Conservation (phyloP, 2,329 filamentous ascomycete genomes). For the Paracamarosporium sp. region DNA sequence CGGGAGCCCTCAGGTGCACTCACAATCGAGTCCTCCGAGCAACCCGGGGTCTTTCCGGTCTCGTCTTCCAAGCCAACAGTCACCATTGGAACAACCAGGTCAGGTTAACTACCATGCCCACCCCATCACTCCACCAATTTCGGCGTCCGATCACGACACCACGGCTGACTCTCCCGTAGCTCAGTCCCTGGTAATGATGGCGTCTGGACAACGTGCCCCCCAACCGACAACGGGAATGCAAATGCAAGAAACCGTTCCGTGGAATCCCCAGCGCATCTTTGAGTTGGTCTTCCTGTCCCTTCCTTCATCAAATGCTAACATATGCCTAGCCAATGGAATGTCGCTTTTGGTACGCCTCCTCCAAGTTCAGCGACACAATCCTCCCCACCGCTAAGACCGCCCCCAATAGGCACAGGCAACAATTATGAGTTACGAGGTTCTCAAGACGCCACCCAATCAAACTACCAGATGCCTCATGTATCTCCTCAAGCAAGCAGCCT, state of each 20-base stretch:
- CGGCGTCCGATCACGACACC: slow-evolving; percentile 72
- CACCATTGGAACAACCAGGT: slow-evolving; percentile 58
- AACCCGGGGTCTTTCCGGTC: slow-evolving; percentile 58
- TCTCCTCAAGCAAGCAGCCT: slow-evolving; percentile 43
- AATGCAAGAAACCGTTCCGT: slow-evolving; percentile 69
- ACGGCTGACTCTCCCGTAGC: slow-evolving; percentile 79
- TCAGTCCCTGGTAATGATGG: slow-evolving; percentile 76
- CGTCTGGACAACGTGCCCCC: slow-evolving; percentile 60
- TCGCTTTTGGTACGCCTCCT: slow-evolving; percentile 79
- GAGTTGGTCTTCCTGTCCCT: slow-evolving; percentile 66
- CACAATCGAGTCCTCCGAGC: slow-evolving; percentile 67
- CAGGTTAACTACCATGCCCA: slow-evolving; percentile 72
- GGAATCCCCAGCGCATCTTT: slow-evolving; percentile 89
- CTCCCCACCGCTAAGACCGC: slow-evolving; percentile 53
- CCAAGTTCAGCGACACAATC: slow-evolving; percentile 51
- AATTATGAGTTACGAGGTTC: slow-evolving; percentile 46
- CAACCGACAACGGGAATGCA: slow-evolving; percentile 61
- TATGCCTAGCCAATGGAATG: slow-evolving; percentile 82
- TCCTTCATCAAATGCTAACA: slow-evolving; percentile 16
- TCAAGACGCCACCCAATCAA: slow-evolving; percentile 40
- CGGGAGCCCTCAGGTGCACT: slow-evolving; percentile 73
- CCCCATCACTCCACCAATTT: slow-evolving; percentile 82
- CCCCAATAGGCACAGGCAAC: slow-evolving; percentile 41
- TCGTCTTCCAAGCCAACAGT: slow-evolving; percentile 55
- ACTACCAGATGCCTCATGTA: slow-evolving; percentile 42